Evolutionary conservation across 2,329 filamentous ascomycete species (phyloP).

Genomic region (Trichoderma cornu-damae): DNA sequence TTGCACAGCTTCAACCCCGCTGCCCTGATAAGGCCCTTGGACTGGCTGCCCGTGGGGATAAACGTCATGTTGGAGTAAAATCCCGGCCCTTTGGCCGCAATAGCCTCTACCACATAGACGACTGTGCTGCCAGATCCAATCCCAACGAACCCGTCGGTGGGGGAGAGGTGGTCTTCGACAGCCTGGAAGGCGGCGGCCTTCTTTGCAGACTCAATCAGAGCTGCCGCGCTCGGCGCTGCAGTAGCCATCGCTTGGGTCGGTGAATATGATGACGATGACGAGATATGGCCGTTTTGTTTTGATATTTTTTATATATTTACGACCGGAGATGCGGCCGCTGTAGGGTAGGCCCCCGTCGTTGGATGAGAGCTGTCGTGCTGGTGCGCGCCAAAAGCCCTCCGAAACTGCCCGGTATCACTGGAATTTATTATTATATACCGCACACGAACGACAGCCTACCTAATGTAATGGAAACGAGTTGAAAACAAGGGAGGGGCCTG

Average conservation of each 20-base stretch:
- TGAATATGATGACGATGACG: not conserved
- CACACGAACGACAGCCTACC: not conserved
- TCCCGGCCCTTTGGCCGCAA: conserved; percentile 54
- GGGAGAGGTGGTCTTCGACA: conserved; percentile 65
- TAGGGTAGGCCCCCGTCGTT: not conserved
- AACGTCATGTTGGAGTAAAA: conserved; percentile 67
- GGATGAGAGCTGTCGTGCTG: not conserved
- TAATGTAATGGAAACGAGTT: no score
- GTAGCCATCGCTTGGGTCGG: conserved; percentile 3
- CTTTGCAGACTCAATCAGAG: conserved; percentile 66
- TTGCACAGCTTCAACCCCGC: conserved; percentile 72
- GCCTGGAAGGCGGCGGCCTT: conserved; percentile 68
- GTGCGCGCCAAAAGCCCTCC: not conserved
- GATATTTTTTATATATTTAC: no score
- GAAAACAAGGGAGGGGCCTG: not conserved
- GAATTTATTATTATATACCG: conserved; percentile 2
- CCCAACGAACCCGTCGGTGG: conserved; percentile 60
- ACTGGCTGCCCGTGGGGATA: conserved; percentile 88
- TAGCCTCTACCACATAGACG: conserved; percentile 79
- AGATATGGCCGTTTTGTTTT: not conserved
- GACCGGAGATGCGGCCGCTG: not conserved
- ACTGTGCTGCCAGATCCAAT: conserved; percentile 81
- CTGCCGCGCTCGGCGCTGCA: not conserved
- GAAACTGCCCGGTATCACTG: not conserved
- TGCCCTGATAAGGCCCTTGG: conserved; percentile 74